Base-by-base conservation (phyloP, 2,329 filamentous ascomycete genomes). In the Nemania abortiva region DNA sequence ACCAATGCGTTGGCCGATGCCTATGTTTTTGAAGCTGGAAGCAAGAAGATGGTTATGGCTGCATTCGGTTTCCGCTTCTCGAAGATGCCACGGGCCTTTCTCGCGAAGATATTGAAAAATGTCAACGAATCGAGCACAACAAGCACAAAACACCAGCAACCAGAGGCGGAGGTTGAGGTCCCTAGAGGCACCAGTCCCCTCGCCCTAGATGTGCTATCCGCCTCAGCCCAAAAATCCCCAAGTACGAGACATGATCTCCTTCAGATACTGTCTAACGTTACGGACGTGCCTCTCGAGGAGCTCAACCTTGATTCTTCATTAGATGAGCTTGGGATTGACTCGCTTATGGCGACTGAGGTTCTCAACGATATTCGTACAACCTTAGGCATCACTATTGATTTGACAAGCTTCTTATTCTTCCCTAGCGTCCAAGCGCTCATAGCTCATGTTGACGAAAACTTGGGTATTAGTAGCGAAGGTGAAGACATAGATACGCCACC, bases 321-420 rank as follows among this genome's bases (percentile, higher is more conserved):
- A 13, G 65, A 65, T 3, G 70, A 73, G 2, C 61, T 74, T 10
- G 72, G 72, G 1, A 64, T 74, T 3, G 73, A 73, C 57, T 74
- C 72, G 3, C 55, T 74, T 9, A 69, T 69, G 60, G 73, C 70
- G 1, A 74, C 73, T 13, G 73, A 74, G 27, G 63, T 74, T 15
- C 63, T 74, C 29, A 73, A 68, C 34, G 70, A 72, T 24, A 66
- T 74, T 29, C 59, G 70, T 6, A 49, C 68, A 3, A 34, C 20
- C 1, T 37, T 72, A 29, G 65, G 65, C 10, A 22, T 73, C 6
- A 67, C 55, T 1, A 72, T 74, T 37, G 69, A 73, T 27, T 24
- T 72, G 20, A 60, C 69, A 3, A 73, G 45, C n/a, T 73, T 73
- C 56, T 24, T 72, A 0, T 65, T 70, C 39, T 67, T 74, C 31